Evolutionary conservation across 371 early-diverging fungal species (phyloP), one percentile per base, ranked within the genome.

Genomic region (Apophysomyces variabilis): DNA sequence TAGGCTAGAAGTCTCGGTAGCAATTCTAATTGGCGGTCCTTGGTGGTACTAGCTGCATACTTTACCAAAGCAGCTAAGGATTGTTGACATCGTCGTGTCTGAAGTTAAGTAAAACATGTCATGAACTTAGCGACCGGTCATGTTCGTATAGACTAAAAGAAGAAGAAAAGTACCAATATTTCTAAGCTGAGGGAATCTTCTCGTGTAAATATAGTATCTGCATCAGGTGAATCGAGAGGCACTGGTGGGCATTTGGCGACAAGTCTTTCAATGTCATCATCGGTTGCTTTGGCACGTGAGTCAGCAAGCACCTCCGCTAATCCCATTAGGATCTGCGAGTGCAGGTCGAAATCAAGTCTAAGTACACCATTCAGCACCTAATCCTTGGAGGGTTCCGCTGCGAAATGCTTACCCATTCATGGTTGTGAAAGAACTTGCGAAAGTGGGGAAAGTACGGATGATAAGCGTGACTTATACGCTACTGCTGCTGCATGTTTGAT

Each of bases 321-420:
- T 67, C 86, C 83, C 69, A 81, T 76, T 26, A 88, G 76, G 68
- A 88, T 88, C 58, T 84, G 86, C 63, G 87, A 84, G 66, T 88
- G 88, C 64, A 88, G 72, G 64, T 77, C 76, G 60, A 66, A 63
- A 26, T 73, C 74, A 38, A 78, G 58, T 18, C 79, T 78, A 68
- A 4, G 21, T 26, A 26, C 35, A 50, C 21, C 9, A 5, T 18
- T 50, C 16, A 50, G 54, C n/a, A 1, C 3, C 1, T 6, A 16
- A 38, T 37, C 5, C 16, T n/a, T 38, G 7, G 32, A 4, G 35
- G 32, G 18, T 16, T 5, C 6, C 14, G 8, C 7, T 14, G 1
- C 0, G 36, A 16, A 38, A 41, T 39, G 44, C 60, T 39, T 60
- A 32, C 60, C 41, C 44, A 60, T 38, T 59, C 38, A 38, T 60